These are phyloP conservation scores for Trifolium repens DNA, from an alignment of 306 rosid species.

Conservation along the genomic window DNA sequence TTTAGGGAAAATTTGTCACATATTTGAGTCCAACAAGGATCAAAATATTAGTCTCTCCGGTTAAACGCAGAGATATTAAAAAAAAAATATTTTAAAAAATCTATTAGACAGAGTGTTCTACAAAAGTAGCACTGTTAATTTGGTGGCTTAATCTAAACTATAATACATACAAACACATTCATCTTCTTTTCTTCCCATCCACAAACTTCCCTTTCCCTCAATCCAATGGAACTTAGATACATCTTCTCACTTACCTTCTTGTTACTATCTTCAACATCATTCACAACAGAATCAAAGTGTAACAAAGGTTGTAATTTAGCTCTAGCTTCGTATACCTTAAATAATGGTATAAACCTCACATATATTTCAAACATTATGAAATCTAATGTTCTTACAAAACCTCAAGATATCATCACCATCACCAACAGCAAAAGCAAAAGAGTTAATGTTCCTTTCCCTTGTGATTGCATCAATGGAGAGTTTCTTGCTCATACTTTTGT, in stretches of 20 bases:
- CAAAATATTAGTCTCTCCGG: too few species aligned
- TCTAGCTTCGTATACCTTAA: constrained; percentile 60
- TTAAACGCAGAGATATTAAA: too few species aligned
- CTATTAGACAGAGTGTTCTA: too few species aligned
- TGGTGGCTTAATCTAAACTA: too few species aligned
- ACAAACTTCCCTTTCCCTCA: too few species aligned
- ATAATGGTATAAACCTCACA: not conserved
- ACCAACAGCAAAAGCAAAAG: constrained; percentile 39
- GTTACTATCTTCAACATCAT: not conserved
- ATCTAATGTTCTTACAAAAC: constrained; percentile 10
- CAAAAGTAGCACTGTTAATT: too few species aligned
- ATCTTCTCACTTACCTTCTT: not conserved
- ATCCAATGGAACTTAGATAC: not conserved
- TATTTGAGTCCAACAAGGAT: too few species aligned
- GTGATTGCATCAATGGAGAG: constrained; percentile 49
- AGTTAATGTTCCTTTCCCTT: constrained; percentile 53
- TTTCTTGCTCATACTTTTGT: constrained; percentile 65
- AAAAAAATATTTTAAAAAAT: too few species aligned
- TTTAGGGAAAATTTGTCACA: too few species aligned
- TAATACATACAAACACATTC: too few species aligned
- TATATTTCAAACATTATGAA: constrained; percentile 22
- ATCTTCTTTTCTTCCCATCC: not conserved
- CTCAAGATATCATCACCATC: not conserved
- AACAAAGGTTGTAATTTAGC: constrained; percentile 57
- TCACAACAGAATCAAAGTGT: constrained; percentile 53